These are phyloP conservation scores for Vitis hybrid DNA, from an alignment of 177 flowering plant genomes.

Conservation along the genomic window DNA sequence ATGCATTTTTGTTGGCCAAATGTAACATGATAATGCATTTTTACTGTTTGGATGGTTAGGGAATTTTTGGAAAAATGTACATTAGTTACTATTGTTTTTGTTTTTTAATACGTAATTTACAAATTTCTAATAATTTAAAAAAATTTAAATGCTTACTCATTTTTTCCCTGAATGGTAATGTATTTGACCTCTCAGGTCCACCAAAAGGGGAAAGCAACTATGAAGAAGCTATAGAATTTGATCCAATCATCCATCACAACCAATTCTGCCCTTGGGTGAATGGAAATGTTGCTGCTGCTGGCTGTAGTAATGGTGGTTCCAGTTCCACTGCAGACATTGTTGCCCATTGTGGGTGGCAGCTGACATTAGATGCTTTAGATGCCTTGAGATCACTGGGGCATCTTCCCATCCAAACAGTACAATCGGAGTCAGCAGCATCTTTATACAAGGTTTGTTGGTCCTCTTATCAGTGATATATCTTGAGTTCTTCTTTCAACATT, in stretches of 20 bases:
- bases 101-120: not conserved
- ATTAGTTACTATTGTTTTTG: too few species aligned
- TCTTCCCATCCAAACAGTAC: constrained; percentile 57
- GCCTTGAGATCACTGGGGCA: constrained; percentile 64
- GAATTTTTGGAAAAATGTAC: too few species aligned
- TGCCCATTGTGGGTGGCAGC: constrained; percentile 94
- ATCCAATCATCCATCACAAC: constrained; percentile 87
- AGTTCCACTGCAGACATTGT: constrained; percentile 41
- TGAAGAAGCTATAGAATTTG: constrained; percentile 76
- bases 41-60: too few species aligned
- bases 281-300: constrained; percentile 98
- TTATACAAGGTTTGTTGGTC: constrained; percentile 63
- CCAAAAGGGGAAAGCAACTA: constrained; percentile 89
- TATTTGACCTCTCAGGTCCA: constrained; percentile 52
- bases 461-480: not conserved
- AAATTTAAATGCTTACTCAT: not conserved
- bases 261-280: constrained; percentile 97
- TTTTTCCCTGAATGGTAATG: not conserved
- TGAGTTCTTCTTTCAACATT: not conserved
- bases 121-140: not conserved
- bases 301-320: constrained; percentile 49
- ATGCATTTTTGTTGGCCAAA: too few species aligned
- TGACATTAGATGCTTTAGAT: constrained; percentile 92
- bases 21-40: too few species aligned
- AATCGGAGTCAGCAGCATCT: constrained; percentile 97